A percentile compares a stretch with the other conserved stretches of the same genome.
Evolutionary conservation across 1,139 yeast genomes (phyloP).

Genomic region (Wickerhamiella pararugosa): DNA sequence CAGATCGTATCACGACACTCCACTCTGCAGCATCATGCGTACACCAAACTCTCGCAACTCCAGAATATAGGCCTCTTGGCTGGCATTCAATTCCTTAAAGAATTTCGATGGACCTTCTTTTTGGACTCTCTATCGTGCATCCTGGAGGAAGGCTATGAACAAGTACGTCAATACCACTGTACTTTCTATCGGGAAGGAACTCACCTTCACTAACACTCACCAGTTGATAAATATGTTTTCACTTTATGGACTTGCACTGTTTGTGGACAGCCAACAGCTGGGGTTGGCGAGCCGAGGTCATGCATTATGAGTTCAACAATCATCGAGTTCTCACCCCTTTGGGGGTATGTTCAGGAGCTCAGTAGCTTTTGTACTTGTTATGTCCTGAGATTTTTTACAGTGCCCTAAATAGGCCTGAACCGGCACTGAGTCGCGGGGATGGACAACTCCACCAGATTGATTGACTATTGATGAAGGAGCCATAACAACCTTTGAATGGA

Average conservation of each 20-base stretch:
- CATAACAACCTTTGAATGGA: conserved; percentile 74
- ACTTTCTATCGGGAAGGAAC: conserved; percentile 24
- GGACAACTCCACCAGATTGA: conserved; percentile 87
- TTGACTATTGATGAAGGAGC: conserved; percentile 89
- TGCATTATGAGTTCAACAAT: conserved; percentile 91
- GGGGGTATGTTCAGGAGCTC: conserved; percentile 52
- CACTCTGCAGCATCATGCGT: conserved; percentile 80
- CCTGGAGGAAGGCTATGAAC: conserved; percentile 87
- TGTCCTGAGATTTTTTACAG: conserved; percentile 50
- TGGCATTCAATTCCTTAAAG: conserved; percentile 40
- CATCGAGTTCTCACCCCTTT: conserved; percentile 95
- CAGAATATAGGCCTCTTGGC: conserved; percentile 84
- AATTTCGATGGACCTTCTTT: conserved; percentile 75
- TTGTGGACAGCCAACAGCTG: conserved; percentile 53
- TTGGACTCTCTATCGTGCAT: conserved; percentile 99
- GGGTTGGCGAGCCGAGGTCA: conserved; percentile 62
- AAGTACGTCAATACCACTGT: conserved; percentile 64
- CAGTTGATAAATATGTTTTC: conserved; percentile 74
- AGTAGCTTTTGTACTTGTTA: conserved; percentile 41
- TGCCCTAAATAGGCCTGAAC: conserved; percentile 90
- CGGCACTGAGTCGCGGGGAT: conserved; percentile 41
- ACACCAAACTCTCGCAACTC: conserved; percentile 93
- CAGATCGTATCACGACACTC: conserved; percentile 86
- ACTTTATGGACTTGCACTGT: conserved; percentile 90
- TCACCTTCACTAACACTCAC: conserved; percentile 78